Conservation (phyloP, 1,139 yeast genomes). For the Saccharomycopsis phalli region DNA sequence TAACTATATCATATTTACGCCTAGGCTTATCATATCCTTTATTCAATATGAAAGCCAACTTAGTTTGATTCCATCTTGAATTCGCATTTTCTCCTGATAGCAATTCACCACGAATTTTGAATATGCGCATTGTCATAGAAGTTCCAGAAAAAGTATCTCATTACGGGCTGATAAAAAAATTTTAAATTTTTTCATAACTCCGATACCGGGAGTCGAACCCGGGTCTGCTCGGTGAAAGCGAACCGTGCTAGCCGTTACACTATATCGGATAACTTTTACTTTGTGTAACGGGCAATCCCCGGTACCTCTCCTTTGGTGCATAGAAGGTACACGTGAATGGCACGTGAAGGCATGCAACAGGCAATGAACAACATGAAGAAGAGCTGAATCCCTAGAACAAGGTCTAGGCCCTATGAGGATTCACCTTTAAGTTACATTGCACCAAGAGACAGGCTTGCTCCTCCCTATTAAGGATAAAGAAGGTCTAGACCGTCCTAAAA, state of each 20-base stretch:
- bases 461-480: too few relatives aligned
- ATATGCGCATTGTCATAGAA: neutral
- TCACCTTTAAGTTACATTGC: too few relatives aligned
- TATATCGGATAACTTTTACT: constrained; percentile 74
- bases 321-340: too few relatives aligned
- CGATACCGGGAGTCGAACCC: constrained; percentile 81
- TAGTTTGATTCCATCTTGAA: constrained; percentile 1
- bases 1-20: constrained; percentile 35
- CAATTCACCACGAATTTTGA: constrained; percentile 4
- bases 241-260: constrained; percentile 80
- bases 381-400: too few relatives aligned
- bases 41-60: constrained; percentile 28
- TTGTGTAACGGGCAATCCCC: too few relatives aligned
- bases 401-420: too few relatives aligned
- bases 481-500: too few relatives aligned
- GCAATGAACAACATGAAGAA: too few relatives aligned
- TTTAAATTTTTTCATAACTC: constrained; percentile 28
- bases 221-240: constrained; percentile 78
- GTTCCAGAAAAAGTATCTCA: neutral
- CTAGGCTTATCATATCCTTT: constrained; percentile 42
- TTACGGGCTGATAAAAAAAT: neutral
- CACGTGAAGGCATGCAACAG: too few relatives aligned
- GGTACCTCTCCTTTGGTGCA: too few relatives aligned
- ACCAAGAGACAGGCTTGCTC: too few relatives aligned
- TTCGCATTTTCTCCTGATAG: constrained; percentile 3